A percentile compares a stretch with the other conserved stretches of the same genome.
Conservation (phyloP, 2,329 filamentous ascomycete genomes). For the Microdochium nivale region DNA sequence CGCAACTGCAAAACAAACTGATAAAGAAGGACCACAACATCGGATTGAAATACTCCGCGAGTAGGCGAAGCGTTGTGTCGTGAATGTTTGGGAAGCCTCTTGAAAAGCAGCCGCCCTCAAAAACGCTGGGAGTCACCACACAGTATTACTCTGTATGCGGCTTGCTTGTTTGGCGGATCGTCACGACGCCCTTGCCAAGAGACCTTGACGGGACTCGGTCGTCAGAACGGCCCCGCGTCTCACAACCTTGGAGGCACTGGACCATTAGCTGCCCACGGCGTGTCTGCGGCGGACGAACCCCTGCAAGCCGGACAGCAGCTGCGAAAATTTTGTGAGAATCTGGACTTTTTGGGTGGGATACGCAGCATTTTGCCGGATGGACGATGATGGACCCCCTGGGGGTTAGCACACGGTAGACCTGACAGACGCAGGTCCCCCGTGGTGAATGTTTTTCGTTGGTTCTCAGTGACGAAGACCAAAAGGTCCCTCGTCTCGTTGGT, state of each 20-base stretch:
- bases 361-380: not conserved
- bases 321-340: not conserved
- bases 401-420: not conserved
- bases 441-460: not conserved
- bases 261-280: not conserved
- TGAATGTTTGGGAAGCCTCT: too few relatives aligned
- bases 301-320: not conserved
- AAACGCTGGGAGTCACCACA: too few relatives aligned
- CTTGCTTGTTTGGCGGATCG: not conserved
- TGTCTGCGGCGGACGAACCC: not conserved
- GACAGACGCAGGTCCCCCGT: not conserved
- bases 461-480: not conserved
- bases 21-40: too few relatives aligned
- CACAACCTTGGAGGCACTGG: too few relatives aligned
- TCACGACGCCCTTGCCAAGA: not conserved
- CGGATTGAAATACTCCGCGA: too few relatives aligned
- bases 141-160: not conserved
- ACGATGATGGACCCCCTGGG: not conserved
- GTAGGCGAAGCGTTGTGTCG: too few relatives aligned
- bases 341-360: not conserved
- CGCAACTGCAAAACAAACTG: too few relatives aligned
- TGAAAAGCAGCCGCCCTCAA: too few relatives aligned
- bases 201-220: not conserved
- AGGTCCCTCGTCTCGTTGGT: not conserved
- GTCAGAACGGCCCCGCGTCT: not conserved